phyloP scores from a whole-genome alignment of 805 yeast genomes.

The Wickerhamomyces sydowiorum region DNA sequence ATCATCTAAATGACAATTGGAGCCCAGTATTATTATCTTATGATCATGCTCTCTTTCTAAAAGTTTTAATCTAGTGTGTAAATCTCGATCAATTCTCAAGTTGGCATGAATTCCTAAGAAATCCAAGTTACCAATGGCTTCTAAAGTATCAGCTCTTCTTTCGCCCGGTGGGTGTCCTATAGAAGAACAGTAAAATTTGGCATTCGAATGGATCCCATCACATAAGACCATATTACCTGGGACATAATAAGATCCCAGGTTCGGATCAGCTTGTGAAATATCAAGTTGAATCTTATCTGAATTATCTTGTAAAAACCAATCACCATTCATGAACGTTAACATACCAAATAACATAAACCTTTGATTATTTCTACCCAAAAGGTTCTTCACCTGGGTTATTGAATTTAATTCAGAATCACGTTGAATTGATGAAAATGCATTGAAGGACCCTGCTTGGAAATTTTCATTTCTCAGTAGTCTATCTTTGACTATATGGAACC shows the following conservation, averaged over 20 bases:
- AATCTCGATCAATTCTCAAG: slow-evolving; percentile 54
- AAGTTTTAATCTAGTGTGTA: slow-evolving; percentile 47
- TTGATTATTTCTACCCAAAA: slow-evolving; percentile 78
- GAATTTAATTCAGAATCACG: slow-evolving; percentile 15
- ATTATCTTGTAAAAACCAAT: slow-evolving; percentile 76
- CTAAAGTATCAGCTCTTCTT: slow-evolving; percentile 55
- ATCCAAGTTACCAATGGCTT: slow-evolving; percentile 75
- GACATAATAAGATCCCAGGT: slow-evolving; percentile 57
- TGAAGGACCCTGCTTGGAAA: slow-evolving; percentile 42
- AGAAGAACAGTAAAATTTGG: slow-evolving; percentile 65
- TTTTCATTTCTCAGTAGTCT: slow-evolving; percentile 69
- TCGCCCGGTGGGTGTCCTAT: slow-evolving; percentile 90
- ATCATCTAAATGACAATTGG: slow-evolving; percentile 65
- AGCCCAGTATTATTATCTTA: slow-evolving; percentile 66
- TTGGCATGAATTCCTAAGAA: slow-evolving; percentile 46
- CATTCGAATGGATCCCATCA: slow-evolving; percentile 77
- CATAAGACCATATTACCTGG: slow-evolving; percentile 76
- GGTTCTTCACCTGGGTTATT: slow-evolving; percentile 73
- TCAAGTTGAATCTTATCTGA: slow-evolving; percentile 65
- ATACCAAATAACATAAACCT: slow-evolving; percentile 77
- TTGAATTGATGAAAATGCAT: slow-evolving; percentile 28
- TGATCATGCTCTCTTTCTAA: slow-evolving; percentile 60
- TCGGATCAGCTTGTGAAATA: slow-evolving; percentile 52
- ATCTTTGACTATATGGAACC: slow-evolving; percentile 64
- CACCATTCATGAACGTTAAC: slow-evolving; percentile 57